These are phyloP conservation scores for Leishmania gerbilli DNA, from an alignment of 208 protist genomes.

Conservation along the genomic window DNA sequence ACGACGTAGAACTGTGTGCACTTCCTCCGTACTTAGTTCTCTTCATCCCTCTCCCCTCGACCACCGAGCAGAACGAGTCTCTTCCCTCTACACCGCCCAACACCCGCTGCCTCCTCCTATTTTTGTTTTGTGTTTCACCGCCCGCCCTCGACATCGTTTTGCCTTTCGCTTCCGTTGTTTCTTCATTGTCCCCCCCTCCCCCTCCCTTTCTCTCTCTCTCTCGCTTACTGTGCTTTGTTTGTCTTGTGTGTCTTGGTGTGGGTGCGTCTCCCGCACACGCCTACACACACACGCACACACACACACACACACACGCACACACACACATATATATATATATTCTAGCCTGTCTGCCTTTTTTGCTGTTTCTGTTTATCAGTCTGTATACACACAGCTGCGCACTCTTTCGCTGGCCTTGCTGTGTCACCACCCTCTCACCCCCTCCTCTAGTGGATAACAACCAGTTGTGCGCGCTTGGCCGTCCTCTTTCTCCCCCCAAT, in stretches of 20 bases:
- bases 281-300: not conserved
- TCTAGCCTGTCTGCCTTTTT: not conserved
- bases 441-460: not conserved
- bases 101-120: not conserved
- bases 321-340: not conserved
- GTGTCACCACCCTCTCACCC: not conserved
- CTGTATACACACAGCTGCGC: not conserved
- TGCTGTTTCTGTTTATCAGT: not conserved
- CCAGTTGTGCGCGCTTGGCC: not conserved
- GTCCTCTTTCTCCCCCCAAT: not conserved
- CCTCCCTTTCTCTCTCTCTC: not conserved
- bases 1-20: not conserved
- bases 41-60: not conserved
- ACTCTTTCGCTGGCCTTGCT: not conserved
- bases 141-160: not conserved
- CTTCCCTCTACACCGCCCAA: not conserved
- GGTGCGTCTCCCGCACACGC: not conserved
- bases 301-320: not conserved
- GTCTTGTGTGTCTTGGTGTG: not conserved
- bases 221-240: not conserved
- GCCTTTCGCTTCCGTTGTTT: constrained; percentile 5
- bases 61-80: constrained; percentile 6
- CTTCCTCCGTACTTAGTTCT: not conserved
- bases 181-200: constrained; percentile 2
- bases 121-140: not conserved